Base-by-base conservation (phyloP, 306 rosid species). In the Rubus parviflorus region DNA sequence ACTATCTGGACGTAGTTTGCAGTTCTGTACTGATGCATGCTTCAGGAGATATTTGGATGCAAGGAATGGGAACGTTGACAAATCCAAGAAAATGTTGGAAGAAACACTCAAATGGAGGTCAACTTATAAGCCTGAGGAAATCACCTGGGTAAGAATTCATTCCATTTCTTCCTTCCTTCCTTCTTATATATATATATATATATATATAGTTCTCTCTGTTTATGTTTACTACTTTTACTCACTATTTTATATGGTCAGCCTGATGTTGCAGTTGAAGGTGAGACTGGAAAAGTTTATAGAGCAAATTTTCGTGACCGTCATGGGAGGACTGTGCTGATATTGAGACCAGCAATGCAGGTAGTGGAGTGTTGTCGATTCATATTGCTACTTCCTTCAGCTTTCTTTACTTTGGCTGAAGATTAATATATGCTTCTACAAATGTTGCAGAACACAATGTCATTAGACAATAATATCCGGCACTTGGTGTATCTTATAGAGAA, bases 401-500 rank as follows among this genome's bases (percentile, higher is more conserved):
- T 72, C 13, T 3, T 67, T 30, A 42, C 6, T 20, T 37, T 5
- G 0, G 75, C 74, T 25, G 63, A 63, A 72, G 71, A 77, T 54
- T 86, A 80, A 83, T n/a, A n/a, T n/a, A n/a, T 52, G 77, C 56
- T 79, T 49, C 19, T 60, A 15, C 42, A 40, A 56, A 30, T 38
- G 72, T 68, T 84, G 88, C 83, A 89, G 98, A 90, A 89, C 84
- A 90, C 97, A 0, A 16, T 73, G 10, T 83, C 92, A 16, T 2
- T 91, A 35, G 98, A 93, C 49, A 89, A 87, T 83, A 95, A 91
- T 66, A 88, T 91, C 63, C 76, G 88, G 77, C 97, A 91, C 84
- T 79, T 91, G 40, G 97, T 93, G 61, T 93, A 93, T 83, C 85
- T 89, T 49, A 70, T 93, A 84, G 97, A 93, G 87, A 91, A 91